Conservation (phyloP, 2,329 filamentous ascomycete genomes). For the Aaosphaeria arxii region DNA sequence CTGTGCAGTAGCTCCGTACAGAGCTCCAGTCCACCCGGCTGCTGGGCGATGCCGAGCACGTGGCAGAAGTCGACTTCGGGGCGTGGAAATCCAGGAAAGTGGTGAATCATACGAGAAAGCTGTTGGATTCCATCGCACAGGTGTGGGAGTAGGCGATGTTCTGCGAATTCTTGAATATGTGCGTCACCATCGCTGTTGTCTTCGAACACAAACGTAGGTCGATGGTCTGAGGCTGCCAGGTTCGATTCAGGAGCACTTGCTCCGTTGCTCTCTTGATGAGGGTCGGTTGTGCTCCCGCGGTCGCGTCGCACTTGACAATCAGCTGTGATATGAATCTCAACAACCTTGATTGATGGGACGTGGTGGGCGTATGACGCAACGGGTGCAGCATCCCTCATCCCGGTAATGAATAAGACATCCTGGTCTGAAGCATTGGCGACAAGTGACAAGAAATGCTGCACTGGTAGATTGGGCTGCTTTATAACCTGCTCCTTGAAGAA, state of each 20-base stretch:
- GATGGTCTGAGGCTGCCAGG: slow-evolving; percentile 22
- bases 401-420: slow-evolving; percentile 61
- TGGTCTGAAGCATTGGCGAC: slow-evolving; percentile 39
- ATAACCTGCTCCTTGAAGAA: slow-evolving; percentile 51
- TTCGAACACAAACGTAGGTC: slow-evolving; percentile 49
- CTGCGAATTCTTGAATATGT: slow-evolving; percentile 41
- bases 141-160: slow-evolving; percentile 44
- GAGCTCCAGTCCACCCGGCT: slow-evolving; percentile 49
- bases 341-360: slow-evolving; percentile 50
- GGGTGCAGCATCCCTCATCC: slow-evolving; percentile 61
- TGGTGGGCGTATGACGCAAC: slow-evolving; percentile 54
- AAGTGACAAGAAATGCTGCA: slow-evolving; percentile 51
- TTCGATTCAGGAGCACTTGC: slow-evolving; percentile 8
- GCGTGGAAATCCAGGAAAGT: slow-evolving; percentile 51
- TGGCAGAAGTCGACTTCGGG: slow-evolving; percentile 56
- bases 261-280: slow-evolving; percentile 26
- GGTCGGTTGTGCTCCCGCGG: slow-evolving; percentile 35
- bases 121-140: slow-evolving; percentile 45
- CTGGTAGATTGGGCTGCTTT: slow-evolving; percentile 45
- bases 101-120: slow-evolving; percentile 51
- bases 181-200: slow-evolving; percentile 49
- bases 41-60: slow-evolving; percentile 55
- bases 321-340: slow-evolving; percentile 54
- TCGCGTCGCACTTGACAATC: slow-evolving; percentile 13
- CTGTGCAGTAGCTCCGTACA: slow-evolving; percentile 51